Conservation (phyloP, 176 grass and related monocot genomes). For the Lolium multiflorum region DNA sequence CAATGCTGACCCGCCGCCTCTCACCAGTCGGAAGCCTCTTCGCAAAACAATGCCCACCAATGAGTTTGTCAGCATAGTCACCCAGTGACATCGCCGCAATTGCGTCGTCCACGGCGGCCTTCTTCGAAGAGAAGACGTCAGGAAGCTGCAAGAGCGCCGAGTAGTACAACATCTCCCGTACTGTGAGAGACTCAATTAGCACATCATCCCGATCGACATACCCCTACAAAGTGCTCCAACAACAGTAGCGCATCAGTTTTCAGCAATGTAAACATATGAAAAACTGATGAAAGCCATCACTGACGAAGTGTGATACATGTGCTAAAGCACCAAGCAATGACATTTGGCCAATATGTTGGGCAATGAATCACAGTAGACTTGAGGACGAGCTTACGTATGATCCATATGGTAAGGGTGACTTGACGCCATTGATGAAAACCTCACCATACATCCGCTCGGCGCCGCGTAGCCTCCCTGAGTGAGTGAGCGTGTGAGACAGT, state of each 20-base stretch:
- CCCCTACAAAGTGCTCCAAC: constrained; percentile 55
- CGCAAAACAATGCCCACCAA: constrained; percentile 76
- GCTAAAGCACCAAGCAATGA: not conserved
- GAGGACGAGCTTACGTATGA: constrained; percentile 72
- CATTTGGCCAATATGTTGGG: too few relatives aligned
- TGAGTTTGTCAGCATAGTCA: constrained; percentile 83
- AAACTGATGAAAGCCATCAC: not conserved
- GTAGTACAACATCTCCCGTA: constrained; percentile 91
- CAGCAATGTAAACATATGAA: not conserved
- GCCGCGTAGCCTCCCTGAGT: constrained; percentile 62
- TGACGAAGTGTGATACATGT: not conserved
- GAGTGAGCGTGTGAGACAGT: too few relatives aligned
- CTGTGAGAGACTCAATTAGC: constrained; percentile 83
- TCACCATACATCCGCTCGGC: constrained; percentile 78
- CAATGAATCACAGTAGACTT: not conserved
- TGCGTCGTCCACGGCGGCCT: constrained; percentile 73
- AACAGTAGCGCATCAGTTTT: not conserved
- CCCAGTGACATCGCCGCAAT: constrained; percentile 80
- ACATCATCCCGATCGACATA: constrained; percentile 85
- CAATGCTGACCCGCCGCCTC: constrained; percentile 88
- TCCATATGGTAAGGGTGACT: constrained; percentile 74
- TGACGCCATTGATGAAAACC: constrained; percentile 82
- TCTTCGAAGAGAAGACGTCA: constrained; percentile 73
- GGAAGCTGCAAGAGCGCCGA: constrained; percentile 81
- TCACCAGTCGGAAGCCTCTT: constrained; percentile 72